These are phyloP conservation scores for Penicillium sp. DNA, from an alignment of 2,329 filamentous ascomycete genomes.

Conservation along the genomic window DNA sequence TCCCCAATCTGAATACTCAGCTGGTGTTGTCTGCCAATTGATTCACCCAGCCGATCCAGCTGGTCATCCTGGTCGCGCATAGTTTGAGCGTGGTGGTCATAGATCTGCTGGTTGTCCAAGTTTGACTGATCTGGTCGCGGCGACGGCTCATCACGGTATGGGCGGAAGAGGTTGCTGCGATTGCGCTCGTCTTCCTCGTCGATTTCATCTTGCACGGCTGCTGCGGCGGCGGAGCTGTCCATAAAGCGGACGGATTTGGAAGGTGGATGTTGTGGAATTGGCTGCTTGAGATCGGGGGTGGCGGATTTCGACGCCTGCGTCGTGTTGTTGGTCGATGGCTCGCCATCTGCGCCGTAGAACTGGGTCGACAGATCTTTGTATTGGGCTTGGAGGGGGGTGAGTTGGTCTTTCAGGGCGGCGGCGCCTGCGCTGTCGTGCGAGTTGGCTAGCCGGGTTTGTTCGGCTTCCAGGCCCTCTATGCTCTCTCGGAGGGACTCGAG, in stretches of 20 bases:
- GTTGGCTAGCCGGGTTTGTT: slow-evolving; percentile 64
- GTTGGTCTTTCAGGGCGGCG: slow-evolving; percentile 62
- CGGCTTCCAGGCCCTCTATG: slow-evolving; percentile 66
- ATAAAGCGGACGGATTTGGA: slow-evolving; percentile 85
- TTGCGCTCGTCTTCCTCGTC: slow-evolving; percentile 53
- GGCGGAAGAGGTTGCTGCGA: slow-evolving; percentile 61
- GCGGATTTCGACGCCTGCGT: slow-evolving; percentile 46
- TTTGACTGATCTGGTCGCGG: slow-evolving; percentile 51
- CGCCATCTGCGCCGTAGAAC: slow-evolving; percentile 66
- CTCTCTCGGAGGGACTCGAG: slow-evolving; percentile 83
- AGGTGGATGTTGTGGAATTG: slow-evolving; percentile 43
- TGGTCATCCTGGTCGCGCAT: slow-evolving; percentile 90
- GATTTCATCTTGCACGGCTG: slow-evolving; percentile 33
- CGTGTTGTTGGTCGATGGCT: slow-evolving; percentile 62
- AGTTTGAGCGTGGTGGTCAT: slow-evolving; percentile 77
- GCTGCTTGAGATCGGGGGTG: slow-evolving; percentile 46
- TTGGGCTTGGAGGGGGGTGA: slow-evolving; percentile 69
- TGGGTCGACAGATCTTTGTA: slow-evolving; percentile 74
- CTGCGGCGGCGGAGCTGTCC: slow-evolving; percentile 55
- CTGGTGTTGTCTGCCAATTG: slow-evolving; percentile 85
- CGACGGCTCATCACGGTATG: slow-evolving; percentile 58
- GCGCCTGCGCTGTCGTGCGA: slow-evolving; percentile 47
- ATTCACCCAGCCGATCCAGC: slow-evolving; percentile 81
- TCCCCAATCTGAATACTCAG: slow-evolving; percentile 94
- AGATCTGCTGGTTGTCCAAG: slow-evolving; percentile 80